Evolutionary conservation across 225 moss, liverwort and hornwort genomes (phyloP).

Genomic region (Pseudisothecium myosuroides): DNA sequence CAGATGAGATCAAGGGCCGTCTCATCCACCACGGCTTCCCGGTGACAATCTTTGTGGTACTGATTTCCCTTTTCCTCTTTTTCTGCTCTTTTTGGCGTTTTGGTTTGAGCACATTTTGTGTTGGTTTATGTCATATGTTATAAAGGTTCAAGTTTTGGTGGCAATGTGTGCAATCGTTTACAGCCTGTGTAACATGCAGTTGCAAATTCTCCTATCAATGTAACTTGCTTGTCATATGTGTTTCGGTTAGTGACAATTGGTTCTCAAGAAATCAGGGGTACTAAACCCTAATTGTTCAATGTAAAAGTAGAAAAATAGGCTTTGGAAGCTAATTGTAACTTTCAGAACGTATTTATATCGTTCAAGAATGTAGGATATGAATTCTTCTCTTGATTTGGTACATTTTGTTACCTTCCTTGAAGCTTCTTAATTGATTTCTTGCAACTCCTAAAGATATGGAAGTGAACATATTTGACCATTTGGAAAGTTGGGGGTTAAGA

Average conservation of each 20-base stretch:
- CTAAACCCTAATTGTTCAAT: neutral
- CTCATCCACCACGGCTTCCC: constrained; percentile 80
- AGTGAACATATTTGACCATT: neutral
- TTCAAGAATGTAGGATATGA: neutral
- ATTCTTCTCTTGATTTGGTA: neutral
- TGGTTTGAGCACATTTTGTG: neutral
- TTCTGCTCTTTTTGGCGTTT: neutral
- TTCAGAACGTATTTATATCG: neutral
- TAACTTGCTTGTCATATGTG: neutral
- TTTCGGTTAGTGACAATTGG: neutral
- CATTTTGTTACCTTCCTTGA: neutral
- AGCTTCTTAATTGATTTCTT: neutral
- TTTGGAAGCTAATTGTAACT: neutral
- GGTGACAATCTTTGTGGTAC: constrained; percentile 69
- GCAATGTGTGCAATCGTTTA: neutral
- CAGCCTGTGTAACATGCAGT: neutral
- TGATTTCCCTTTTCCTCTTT: neutral
- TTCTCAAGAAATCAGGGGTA: neutral
- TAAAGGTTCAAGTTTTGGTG: neutral
- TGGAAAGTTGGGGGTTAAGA: neutral
- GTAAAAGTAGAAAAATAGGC: neutral
- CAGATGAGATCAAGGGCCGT: constrained; percentile 90
- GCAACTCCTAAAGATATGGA: neutral
- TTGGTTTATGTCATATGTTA: neutral
- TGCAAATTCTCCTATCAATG: neutral